Evolutionary conservation across 768 basidiomycete species (phyloP).

Genomic region (Tricholoma flavovirens): DNA sequence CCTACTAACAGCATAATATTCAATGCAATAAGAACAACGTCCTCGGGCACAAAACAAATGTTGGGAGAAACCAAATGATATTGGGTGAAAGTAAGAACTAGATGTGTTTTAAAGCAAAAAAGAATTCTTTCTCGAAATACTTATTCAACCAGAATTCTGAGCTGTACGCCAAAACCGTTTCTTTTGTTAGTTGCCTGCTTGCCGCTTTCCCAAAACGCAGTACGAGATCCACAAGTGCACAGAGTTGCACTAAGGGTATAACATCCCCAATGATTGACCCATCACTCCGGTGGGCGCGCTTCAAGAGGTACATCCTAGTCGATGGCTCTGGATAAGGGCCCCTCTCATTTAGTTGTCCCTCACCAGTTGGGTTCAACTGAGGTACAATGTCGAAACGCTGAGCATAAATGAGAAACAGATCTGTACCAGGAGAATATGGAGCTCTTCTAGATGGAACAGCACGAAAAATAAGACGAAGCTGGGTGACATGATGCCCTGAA

Average conservation of each 20-base stretch:
- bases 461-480: neutral
- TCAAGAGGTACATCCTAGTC: constrained; percentile 4
- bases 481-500: constrained; percentile 1
- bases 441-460: neutral
- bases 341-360: neutral
- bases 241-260: constrained; percentile 3
- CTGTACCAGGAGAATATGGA: neutral
- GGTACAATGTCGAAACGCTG: constrained; percentile 5
- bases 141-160: constrained; percentile 1
- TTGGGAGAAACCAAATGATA: neutral
- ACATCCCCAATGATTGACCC: constrained; percentile 5
- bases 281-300: neutral
- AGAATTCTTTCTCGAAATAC: neutral
- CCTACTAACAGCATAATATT: neutral
- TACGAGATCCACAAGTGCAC: constrained; percentile 5
- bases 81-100: neutral
- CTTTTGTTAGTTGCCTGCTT: neutral
- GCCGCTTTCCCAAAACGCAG: constrained; percentile 6
- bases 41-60: neutral
- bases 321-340: constrained; percentile 3
- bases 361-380: neutral
- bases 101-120: neutral
- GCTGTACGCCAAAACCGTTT: constrained; percentile 1
- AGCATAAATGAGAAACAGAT: constrained; percentile 3
- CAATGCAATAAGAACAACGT: neutral